Evolutionary conservation across 2,329 filamentous ascomycete species (phyloP).

Genomic region (Macrophomina pseudophaseolina): DNA sequence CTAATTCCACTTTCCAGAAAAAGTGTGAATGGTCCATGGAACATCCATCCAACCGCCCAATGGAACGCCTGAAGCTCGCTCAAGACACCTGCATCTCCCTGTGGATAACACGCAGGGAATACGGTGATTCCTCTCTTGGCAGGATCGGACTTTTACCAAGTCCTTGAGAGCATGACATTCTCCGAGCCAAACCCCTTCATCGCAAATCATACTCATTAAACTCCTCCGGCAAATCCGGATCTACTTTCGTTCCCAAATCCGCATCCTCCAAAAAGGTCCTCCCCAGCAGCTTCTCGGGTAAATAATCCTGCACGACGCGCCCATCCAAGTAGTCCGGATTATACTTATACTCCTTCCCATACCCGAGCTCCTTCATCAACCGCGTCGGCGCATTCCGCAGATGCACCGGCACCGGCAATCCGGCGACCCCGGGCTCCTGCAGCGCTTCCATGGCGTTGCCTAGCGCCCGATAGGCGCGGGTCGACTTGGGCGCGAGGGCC

Average conservation of each 20-base stretch:
- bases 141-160: no score
- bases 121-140: no score
- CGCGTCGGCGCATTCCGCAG: constrained; percentile 89
- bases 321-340: constrained; percentile 89
- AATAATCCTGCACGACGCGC: constrained; percentile 82
- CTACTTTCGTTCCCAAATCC: constrained; percentile 79
- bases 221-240: constrained; percentile 64
- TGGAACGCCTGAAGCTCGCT: no score
- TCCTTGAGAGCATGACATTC: not conserved
- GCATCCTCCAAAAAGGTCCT: constrained; percentile 77
- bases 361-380: constrained; percentile 91
- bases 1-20: no score
- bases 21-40: no score
- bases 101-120: no score
- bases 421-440: constrained; percentile 78
- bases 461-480: constrained; percentile 80
- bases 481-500: constrained; percentile 81
- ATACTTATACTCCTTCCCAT: constrained; percentile 93
- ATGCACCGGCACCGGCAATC: constrained; percentile 82
- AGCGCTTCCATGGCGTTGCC: constrained; percentile 81
- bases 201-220: constrained; percentile 26
- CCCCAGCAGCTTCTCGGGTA: constrained; percentile 77
- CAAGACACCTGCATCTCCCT: no score
- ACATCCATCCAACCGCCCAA: no score
- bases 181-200: not conserved